phyloP scores from a whole-genome alignment of 169 alveolate species.

The Plasmodium cynomolgi region DNA sequence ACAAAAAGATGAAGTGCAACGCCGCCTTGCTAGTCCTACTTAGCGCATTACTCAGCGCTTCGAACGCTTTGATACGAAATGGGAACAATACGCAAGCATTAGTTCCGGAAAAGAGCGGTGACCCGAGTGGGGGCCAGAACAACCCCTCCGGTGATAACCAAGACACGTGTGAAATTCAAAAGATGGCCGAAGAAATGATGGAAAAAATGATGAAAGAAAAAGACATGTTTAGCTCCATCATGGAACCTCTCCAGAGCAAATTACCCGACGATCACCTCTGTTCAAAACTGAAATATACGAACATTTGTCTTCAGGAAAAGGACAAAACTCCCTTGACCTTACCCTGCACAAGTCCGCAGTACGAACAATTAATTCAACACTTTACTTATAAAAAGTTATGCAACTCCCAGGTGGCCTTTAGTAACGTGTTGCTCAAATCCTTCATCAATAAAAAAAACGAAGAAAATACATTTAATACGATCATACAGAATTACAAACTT shows the following conservation, averaged over 20 bases:
- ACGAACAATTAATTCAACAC: constrained; percentile 39
- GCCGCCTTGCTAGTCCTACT: constrained; percentile 4
- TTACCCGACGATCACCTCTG: constrained; percentile 32
- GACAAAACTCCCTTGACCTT: constrained; percentile 39
- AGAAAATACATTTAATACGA: constrained; percentile 37
- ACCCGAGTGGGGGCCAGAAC: neutral
- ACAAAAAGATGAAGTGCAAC: constrained; percentile 55
- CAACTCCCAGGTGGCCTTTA: constrained; percentile 41
- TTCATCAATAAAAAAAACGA: constrained; percentile 36
- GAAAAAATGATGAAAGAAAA: constrained; percentile 57
- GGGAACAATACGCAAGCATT: constrained; percentile 23
- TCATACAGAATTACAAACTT: constrained; percentile 15
- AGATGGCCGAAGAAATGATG: constrained; percentile 75
- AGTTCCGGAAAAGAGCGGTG: constrained; percentile 1
- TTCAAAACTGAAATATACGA: constrained; percentile 25
- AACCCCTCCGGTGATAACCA: neutral
- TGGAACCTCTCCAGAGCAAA: constrained; percentile 62
- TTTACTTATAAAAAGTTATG: constrained; percentile 63
- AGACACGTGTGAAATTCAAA: constrained; percentile 32
- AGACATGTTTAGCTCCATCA: constrained; percentile 36
- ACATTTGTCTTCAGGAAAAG: constrained; percentile 57
- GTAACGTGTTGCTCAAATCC: constrained; percentile 48
- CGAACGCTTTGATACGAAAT: constrained; percentile 36
- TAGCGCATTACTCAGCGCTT: constrained; percentile 6
- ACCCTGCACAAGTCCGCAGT: constrained; percentile 48